phyloP scores from a whole-genome alignment of 192 early-diverging fungal genomes.

The Backusella luteola region DNA sequence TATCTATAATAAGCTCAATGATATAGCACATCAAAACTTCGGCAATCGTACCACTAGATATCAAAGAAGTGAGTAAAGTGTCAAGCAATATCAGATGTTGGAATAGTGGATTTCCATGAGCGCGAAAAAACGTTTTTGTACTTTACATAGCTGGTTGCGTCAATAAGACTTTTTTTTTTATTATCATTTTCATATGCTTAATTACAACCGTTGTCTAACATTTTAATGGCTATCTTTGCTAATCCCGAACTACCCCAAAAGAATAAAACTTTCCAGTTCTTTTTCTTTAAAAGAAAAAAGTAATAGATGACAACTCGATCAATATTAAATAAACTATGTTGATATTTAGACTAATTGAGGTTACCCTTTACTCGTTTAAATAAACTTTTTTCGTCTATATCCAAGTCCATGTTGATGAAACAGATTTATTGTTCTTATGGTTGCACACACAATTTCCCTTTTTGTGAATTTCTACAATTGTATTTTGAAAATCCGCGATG shows the following conservation, averaged over 20 bases:
- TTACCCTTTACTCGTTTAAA: not conserved
- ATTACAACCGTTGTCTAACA: not conserved
- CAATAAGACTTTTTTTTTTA: not conserved
- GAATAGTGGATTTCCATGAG: not conserved
- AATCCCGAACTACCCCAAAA: not conserved
- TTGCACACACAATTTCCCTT: not conserved
- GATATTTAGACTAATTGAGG: not conserved
- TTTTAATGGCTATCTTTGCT: not conserved
- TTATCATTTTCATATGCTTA: not conserved
- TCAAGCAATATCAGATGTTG: not conserved
- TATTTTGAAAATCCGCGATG: not conserved
- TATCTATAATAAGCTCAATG: not conserved
- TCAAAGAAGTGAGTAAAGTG: not conserved
- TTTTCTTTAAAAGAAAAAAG: not conserved
- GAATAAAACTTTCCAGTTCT: not conserved
- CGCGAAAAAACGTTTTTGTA: not conserved
- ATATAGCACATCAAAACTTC: not conserved
- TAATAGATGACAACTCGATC: not conserved
- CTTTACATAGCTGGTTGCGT: not conserved
- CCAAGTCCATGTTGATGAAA: not conserved
- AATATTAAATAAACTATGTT: not conserved
- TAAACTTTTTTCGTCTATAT: not conserved
- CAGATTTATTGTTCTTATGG: not conserved
- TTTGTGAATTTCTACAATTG: not conserved
- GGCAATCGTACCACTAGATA: not conserved